Conservation (phyloP, 1,284 basidiomycete species). For the Fomes fomentarius region DNA sequence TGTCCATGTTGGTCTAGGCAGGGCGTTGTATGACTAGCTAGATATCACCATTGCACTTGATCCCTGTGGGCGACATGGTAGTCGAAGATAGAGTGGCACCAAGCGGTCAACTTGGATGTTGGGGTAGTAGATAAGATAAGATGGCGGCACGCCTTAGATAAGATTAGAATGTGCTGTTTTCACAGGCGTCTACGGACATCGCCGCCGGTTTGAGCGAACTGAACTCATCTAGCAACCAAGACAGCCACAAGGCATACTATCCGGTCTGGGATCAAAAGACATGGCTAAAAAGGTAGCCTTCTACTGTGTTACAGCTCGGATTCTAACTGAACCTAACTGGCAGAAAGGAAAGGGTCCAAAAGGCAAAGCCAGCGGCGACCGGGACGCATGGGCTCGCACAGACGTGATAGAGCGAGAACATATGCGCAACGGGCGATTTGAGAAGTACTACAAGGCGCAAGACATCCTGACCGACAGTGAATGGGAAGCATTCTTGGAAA, state of each 20-base stretch:
- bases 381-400: constrained; percentile 29
- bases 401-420: constrained; percentile 53
- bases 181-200: too few relatives aligned
- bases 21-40: too few relatives aligned
- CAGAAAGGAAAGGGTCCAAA: constrained; percentile 21
- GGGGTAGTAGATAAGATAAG: neutral
- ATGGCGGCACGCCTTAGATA: neutral
- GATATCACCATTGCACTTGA: too few relatives aligned
- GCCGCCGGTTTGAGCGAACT: too few relatives aligned
- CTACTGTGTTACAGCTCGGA: neutral
- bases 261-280: too few relatives aligned
- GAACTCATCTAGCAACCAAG: too few relatives aligned
- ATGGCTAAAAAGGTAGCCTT: constrained; percentile 23
- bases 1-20: too few relatives aligned
- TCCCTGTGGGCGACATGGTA: neutral
- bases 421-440: constrained; percentile 77
- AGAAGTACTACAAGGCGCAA: constrained; percentile 79
- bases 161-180: neutral
- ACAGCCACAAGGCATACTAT: too few relatives aligned
- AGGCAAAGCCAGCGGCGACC: constrained; percentile 9
- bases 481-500: constrained; percentile 78
- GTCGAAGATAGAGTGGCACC: neutral
- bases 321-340: neutral
- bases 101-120: neutral
- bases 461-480: constrained; percentile 73